Conservation (phyloP, 2,329 filamentous ascomycete genomes). For the Salinomyces thailandicus region DNA sequence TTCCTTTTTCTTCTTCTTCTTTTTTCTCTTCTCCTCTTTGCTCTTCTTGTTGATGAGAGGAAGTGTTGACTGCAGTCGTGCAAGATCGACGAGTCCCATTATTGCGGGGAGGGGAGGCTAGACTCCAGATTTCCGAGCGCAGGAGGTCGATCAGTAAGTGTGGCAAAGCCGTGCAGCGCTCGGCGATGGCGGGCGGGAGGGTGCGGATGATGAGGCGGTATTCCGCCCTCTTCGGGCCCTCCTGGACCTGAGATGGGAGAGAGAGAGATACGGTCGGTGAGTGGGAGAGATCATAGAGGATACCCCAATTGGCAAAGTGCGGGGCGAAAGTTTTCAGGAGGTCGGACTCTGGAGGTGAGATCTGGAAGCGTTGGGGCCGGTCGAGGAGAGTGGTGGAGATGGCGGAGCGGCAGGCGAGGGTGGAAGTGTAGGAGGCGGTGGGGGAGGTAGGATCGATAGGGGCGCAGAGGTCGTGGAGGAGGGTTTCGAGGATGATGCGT, state of each 20-base stretch:
- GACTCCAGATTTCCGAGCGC: constrained; percentile 64
- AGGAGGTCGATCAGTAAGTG: constrained; percentile 62
- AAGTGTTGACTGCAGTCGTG: too few species aligned
- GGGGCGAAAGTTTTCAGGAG: constrained; percentile 45
- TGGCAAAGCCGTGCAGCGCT: constrained; percentile 65
- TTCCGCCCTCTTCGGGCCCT: constrained; percentile 4
- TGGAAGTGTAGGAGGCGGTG: constrained; percentile 19
- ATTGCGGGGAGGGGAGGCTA: constrained; percentile 23
- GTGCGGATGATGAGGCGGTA: constrained; percentile 35
- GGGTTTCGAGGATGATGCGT: constrained; percentile 63
- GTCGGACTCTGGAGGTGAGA: constrained; percentile 49
- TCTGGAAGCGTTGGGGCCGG: constrained; percentile 53
- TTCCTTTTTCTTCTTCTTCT: constrained; percentile 1
- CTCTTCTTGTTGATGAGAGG: constrained; percentile 4
- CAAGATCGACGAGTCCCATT: too few species aligned
- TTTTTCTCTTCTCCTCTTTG: background rate
- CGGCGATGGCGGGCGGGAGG: constrained; percentile 62
- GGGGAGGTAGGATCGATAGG: constrained; percentile 11
- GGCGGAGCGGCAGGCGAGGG: constrained; percentile 22
- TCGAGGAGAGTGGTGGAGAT: constrained; percentile 28
- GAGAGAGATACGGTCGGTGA: too few species aligned
- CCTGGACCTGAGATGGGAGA: too few species aligned
- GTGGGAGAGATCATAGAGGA: constrained; percentile 47
- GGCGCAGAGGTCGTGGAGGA: constrained; percentile 51
- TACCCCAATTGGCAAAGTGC: constrained; percentile 65